A percentile compares a stretch with the other conserved stretches of the same genome.
These are phyloP conservation scores for Magnusiomyces fungicola DNA, from an alignment of 1,139 yeast genomes.

Conservation along the genomic window DNA sequence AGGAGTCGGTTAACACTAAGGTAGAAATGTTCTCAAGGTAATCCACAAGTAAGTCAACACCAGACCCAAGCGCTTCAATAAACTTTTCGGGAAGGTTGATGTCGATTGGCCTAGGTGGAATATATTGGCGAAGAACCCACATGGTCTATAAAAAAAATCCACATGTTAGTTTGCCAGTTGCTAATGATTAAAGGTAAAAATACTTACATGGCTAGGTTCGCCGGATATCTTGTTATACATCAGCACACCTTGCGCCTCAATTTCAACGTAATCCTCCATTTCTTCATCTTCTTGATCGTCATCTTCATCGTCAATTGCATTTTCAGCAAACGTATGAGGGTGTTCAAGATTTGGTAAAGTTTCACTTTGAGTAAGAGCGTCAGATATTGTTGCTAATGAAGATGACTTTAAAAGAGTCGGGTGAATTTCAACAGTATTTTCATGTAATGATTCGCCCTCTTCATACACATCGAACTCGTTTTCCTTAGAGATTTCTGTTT, in stretches of 20 bases:
- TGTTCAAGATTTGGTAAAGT: too few relatives aligned
- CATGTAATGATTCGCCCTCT: too few relatives aligned
- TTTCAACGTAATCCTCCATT: constrained; percentile 36
- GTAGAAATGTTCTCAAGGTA: constrained; percentile 60
- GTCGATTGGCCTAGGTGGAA: constrained; percentile 50
- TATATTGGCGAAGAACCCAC: constrained; percentile 86
- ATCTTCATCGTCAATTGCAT: neutral
- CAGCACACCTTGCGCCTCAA: constrained; percentile 94
- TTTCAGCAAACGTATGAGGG: too few relatives aligned
- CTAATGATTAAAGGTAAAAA: neutral
- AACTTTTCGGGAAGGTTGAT: constrained; percentile 61
- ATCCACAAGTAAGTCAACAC: constrained; percentile 74
- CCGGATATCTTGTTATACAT: constrained; percentile 57
- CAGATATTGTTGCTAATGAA: too few relatives aligned
- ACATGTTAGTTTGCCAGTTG: constrained; percentile 6
- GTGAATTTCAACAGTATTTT: too few relatives aligned
- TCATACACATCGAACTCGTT: too few relatives aligned
- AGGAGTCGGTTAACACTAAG: constrained; percentile 34
- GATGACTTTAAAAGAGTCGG: too few relatives aligned
- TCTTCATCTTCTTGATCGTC: constrained; percentile 2
- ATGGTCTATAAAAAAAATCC: constrained; percentile 44
- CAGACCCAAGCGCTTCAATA: constrained; percentile 74
- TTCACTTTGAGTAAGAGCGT: too few relatives aligned
- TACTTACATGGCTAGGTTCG: constrained; percentile 52
- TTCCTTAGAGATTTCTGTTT: too few relatives aligned